Conservation (phyloP, 1,284 basidiomycete genomes). For the Butyriboletus pseudospeciosus region DNA sequence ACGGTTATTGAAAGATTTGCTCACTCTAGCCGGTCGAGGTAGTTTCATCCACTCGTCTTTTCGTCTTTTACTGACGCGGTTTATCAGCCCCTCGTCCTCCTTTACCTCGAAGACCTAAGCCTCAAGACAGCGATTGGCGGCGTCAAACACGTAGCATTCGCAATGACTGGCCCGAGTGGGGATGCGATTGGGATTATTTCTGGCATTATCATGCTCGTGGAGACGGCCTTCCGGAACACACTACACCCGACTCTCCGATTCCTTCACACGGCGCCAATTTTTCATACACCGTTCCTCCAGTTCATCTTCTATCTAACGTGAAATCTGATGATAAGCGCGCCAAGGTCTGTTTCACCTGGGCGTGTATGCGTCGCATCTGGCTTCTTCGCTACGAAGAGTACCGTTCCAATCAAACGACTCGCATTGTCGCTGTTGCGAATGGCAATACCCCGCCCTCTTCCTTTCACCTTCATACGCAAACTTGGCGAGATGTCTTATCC, state of each 20-base stretch:
- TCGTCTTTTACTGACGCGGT: background rate
- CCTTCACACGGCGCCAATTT: background rate
- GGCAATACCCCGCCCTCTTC: no score
- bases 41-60: no score
- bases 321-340: background rate
- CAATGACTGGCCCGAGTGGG: background rate
- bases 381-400: background rate
- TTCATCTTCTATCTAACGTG: background rate
- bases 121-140: background rate
- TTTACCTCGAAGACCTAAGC: background rate
- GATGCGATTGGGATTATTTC: conserved; percentile 2
- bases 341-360: background rate
- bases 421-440: no score
- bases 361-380: background rate
- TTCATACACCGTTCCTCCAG: background rate
- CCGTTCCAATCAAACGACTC: no score
- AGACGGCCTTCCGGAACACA: background rate
- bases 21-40: background rate
- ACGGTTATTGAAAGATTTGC: background rate
- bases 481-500: no score
- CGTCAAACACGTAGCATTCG: background rate
- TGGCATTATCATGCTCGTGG: background rate
- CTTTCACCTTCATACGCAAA: no score
- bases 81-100: background rate
- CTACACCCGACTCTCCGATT: background rate